Percentiles rank a stretch among this genome's conserved stretches.
These are phyloP conservation scores for Trichoderma virens DNA, from an alignment of 495 filamentous ascomycete species.

Conservation along the genomic window DNA sequence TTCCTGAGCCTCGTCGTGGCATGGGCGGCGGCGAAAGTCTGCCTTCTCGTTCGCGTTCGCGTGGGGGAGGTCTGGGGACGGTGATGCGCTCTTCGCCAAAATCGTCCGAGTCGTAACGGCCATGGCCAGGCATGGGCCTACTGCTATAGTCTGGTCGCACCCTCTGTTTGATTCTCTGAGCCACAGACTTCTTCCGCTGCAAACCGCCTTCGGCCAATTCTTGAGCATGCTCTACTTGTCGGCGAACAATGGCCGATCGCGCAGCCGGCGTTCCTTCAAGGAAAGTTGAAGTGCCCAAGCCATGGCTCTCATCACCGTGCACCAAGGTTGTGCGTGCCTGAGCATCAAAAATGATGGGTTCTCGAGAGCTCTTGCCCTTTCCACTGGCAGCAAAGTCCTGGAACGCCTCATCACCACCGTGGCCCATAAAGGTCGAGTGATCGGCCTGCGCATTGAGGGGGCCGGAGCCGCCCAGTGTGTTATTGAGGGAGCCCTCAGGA, in stretches of 20 bases:
- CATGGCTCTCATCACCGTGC: constrained; percentile 74
- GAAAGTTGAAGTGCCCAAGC: constrained; percentile 92
- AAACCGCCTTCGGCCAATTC: constrained; percentile 53
- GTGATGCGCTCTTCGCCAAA: constrained; percentile 50
- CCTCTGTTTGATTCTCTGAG: constrained; percentile 69
- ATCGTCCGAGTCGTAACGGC: constrained; percentile 57
- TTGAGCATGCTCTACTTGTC: constrained; percentile 57
- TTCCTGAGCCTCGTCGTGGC: constrained; percentile 17
- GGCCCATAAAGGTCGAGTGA: constrained; percentile 73
- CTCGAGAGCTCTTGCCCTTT: constrained; percentile 28
- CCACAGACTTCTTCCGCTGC: constrained; percentile 85
- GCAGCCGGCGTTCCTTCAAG: constrained; percentile 90
- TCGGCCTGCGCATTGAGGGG: constrained; percentile 77
- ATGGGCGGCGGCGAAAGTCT: constrained; percentile 50
- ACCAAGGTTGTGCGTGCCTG: constrained; percentile 55
- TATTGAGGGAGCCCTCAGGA: constrained; percentile 84
- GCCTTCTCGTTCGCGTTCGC: constrained; percentile 25
- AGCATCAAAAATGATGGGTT: constrained; percentile 43
- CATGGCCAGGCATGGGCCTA: not conserved
- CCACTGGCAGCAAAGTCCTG: constrained; percentile 54
- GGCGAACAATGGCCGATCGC: constrained; percentile 70
- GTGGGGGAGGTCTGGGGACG: constrained; percentile 23
- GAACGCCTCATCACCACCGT: constrained; percentile 72
- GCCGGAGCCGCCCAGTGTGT: constrained; percentile 80
- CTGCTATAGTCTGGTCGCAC: constrained; percentile 15